phyloP scores from a whole-genome alignment of 139 green algal species.

The Chlamydomonas sp. region DNA sequence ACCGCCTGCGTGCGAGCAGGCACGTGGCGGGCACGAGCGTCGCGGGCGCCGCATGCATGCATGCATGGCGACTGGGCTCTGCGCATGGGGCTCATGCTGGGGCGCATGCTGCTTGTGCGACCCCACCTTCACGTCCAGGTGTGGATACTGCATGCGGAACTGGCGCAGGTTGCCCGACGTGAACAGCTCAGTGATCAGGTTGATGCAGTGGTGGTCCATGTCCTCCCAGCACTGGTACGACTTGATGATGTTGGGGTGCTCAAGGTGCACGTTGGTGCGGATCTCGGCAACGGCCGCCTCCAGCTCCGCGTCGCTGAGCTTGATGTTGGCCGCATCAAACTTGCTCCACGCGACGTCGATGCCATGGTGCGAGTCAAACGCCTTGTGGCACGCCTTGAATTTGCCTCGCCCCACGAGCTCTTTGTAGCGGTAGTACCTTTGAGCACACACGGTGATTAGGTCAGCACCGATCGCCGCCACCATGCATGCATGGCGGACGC shows the following conservation, averaged over 20 bases:
- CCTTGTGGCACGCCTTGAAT: constrained; percentile 60
- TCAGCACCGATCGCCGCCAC: constrained; percentile 17
- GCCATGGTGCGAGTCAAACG: constrained; percentile 57
- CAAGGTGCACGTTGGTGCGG: constrained; percentile 64
- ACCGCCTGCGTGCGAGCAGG: constrained; percentile 87
- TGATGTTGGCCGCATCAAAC: constrained; percentile 48
- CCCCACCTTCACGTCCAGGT: constrained; percentile 44
- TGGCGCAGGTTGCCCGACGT: constrained; percentile 82
- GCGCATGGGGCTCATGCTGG: too few species aligned
- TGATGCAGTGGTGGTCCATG: constrained; percentile 61
- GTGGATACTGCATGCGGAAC: constrained; percentile 72
- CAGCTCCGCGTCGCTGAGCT: constrained; percentile 62
- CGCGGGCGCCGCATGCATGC: too few species aligned
- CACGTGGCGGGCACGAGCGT: too few species aligned
- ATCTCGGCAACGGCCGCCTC: constrained; percentile 64
- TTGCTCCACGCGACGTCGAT: constrained; percentile 91
- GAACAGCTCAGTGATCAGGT: constrained; percentile 93
- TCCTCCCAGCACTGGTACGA: constrained; percentile 79
- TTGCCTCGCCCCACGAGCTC: constrained; percentile 62
- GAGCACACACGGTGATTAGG: constrained; percentile 36
- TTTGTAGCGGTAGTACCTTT: constrained; percentile 70
- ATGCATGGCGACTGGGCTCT: neutral
- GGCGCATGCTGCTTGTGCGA: too few species aligned
- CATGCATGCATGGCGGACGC: neutral
- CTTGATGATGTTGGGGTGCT: constrained; percentile 87